These are phyloP conservation scores for Ophiognomonia clavigignenti-juglandacearum DNA, from an alignment of 2,329 filamentous ascomycete species.

Conservation along the genomic window DNA sequence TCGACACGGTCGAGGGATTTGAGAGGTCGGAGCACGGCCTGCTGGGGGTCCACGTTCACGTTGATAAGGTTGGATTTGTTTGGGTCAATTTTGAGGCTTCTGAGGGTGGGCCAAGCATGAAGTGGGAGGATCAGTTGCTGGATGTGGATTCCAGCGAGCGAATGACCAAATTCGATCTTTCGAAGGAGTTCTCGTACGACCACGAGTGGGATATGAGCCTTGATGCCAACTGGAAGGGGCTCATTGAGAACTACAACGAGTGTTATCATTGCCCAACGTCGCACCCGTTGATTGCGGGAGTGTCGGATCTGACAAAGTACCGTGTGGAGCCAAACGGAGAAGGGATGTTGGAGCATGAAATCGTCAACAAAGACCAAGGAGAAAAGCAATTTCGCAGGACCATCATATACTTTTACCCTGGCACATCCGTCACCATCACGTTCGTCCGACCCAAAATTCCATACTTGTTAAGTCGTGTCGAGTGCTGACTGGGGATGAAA, in stretches of 20 bases:
- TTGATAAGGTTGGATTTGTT: constrained; percentile 41
- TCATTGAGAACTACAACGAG: constrained; percentile 45
- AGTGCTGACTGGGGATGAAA: not conserved
- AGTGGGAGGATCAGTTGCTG: constrained; percentile 38
- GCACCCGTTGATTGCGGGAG: constrained; percentile 38
- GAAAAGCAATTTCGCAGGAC: constrained; percentile 22
- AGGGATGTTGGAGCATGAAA: constrained; percentile 32
- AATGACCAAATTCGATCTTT: constrained; percentile 21
- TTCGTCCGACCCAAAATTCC: constrained; percentile 21
- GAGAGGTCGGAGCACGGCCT: constrained; percentile 37
- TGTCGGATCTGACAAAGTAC: constrained; percentile 41
- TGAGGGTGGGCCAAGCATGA: constrained; percentile 28
- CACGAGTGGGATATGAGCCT: constrained; percentile 29
- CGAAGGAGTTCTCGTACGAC: constrained; percentile 27
- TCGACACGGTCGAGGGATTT: constrained; percentile 32
- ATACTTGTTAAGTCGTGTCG: not conserved
- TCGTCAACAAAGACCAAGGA: constrained; percentile 30
- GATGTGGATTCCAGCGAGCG: constrained; percentile 22
- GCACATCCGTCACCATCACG: constrained; percentile 33
- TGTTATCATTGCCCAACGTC: constrained; percentile 45
- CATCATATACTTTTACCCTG: constrained; percentile 36
- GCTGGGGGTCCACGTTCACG: constrained; percentile 39
- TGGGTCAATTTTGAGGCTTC: constrained; percentile 45
- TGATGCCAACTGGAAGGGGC: constrained; percentile 34
- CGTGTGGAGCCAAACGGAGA: constrained; percentile 28